A percentile compares a stretch with the other conserved stretches of the same genome.
phyloP scores from a whole-genome alignment of 352 stramenopile species.

The Sclerospora graminicola region DNA sequence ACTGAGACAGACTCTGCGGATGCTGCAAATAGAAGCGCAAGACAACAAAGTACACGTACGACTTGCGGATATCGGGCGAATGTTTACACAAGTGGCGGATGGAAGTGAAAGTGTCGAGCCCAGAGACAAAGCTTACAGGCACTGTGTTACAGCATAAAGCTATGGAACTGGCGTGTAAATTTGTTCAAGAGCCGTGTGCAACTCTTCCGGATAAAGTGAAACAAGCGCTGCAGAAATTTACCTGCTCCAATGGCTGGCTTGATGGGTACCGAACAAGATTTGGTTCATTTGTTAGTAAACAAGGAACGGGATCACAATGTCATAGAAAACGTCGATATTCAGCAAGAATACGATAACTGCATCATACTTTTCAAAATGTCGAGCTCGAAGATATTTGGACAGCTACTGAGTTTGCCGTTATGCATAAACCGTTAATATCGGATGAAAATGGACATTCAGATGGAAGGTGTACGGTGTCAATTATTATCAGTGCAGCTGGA shows the following conservation, averaged over 20 bases:
- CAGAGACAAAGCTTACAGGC: no score
- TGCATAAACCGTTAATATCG: no score
- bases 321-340: constrained; percentile 77
- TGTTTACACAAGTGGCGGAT: constrained; percentile 84
- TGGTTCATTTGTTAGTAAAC: constrained; percentile 73
- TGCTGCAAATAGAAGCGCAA: constrained; percentile 82
- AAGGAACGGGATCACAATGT: no score
- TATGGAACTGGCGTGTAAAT: constrained; percentile 73
- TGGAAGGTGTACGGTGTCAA: no score
- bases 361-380: constrained; percentile 64
- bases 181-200: constrained; percentile 58
- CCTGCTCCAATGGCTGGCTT: constrained; percentile 75
- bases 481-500: no score
- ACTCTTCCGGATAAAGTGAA: no score
- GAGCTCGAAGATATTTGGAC: no score
- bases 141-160: constrained; percentile 82
- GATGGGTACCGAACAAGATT: constrained; percentile 78
- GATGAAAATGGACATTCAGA: no score
- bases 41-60: constrained; percentile 78
- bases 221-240: constrained; percentile 60
- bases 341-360: constrained; percentile 64
- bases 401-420: no score
- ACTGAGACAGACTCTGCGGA: no score
- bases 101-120: no score
- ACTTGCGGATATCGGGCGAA: constrained; percentile 71